These are phyloP conservation scores for Suillus subluteus DNA, from an alignment of 768 basidiomycete genomes.

Conservation along the genomic window DNA sequence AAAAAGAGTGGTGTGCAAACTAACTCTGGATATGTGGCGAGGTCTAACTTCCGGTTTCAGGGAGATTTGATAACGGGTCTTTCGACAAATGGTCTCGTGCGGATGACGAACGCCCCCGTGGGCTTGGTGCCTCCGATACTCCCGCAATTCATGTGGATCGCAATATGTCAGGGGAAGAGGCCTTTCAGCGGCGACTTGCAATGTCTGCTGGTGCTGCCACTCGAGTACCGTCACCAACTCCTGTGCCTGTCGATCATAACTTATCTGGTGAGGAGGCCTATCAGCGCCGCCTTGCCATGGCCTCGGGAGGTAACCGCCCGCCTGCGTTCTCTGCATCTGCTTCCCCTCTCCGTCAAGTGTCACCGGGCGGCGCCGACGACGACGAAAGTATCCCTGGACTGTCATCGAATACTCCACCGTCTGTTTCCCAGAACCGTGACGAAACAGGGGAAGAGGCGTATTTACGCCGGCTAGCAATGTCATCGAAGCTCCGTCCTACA, in stretches of 20 bases:
- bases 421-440: too few relatives aligned
- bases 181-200: slow-evolving; percentile 76
- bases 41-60: slow-evolving; percentile 31
- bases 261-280: slow-evolving; percentile 82
- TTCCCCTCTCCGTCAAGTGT: slow-evolving; percentile 25
- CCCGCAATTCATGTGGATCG: slow-evolving; percentile 46
- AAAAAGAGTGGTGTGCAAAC: slow-evolving; percentile 62
- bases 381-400: slow-evolving; percentile 9
- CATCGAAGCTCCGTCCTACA: slow-evolving; percentile 35
- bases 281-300: slow-evolving; percentile 74
- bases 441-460: too few relatives aligned
- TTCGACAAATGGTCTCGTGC: slow-evolving; percentile 58
- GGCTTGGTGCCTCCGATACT: slow-evolving; percentile 21
- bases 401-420: too few relatives aligned
- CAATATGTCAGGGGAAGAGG: slow-evolving; percentile 75
- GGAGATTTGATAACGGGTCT: slow-evolving; percentile 43
- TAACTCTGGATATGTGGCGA: slow-evolving; percentile 14
- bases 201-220: slow-evolving; percentile 49
- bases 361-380: slow-evolving; percentile 23
- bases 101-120: slow-evolving; percentile 47
- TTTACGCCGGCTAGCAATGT: too few relatives aligned
- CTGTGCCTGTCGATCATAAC: slow-evolving; percentile 44
- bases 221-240: slow-evolving; percentile 32
- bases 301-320: slow-evolving; percentile 32
- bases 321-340: slow-evolving; percentile 6